phyloP scores from a whole-genome alignment of 208 protist species.

The Acanthamoeba healyi region DNA sequence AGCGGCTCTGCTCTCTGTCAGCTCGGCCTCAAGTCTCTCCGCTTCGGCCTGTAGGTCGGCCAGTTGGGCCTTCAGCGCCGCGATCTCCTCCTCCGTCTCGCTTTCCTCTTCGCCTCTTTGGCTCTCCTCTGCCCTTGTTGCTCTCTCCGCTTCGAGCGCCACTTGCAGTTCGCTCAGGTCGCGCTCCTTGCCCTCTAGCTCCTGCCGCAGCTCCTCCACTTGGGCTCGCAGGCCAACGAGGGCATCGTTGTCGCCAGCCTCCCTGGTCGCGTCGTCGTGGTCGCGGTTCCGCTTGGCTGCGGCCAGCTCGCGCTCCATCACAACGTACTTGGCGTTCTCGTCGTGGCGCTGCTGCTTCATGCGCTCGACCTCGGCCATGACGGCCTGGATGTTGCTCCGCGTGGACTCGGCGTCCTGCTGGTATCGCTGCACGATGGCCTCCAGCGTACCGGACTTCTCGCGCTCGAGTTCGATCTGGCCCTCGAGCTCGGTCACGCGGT shows the following conservation, averaged over 20 bases:
- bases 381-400: neutral
- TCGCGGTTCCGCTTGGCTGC: neutral
- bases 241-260: too few relatives aligned
- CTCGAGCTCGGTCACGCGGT: neutral
- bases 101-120: neutral
- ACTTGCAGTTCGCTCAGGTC: neutral
- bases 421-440: neutral
- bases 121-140: neutral
- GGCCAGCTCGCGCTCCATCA: neutral
- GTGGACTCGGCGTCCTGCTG: neutral
- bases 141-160: neutral
- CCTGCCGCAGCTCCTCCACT: neutral
- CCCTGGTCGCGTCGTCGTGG: too few relatives aligned
- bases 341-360: neutral
- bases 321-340: neutral
- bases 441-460: neutral
- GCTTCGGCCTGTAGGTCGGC: neutral
- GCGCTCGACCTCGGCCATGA: conserved; percentile 16
- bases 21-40: neutral
- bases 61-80: neutral
- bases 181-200: neutral
- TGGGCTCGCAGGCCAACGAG: too few relatives aligned
- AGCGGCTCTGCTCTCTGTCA: too few relatives aligned
- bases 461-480: neutral
- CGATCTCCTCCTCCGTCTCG: neutral